Conservation (phyloP, 805 yeast species). For the Nadsonia fulvescens region DNA sequence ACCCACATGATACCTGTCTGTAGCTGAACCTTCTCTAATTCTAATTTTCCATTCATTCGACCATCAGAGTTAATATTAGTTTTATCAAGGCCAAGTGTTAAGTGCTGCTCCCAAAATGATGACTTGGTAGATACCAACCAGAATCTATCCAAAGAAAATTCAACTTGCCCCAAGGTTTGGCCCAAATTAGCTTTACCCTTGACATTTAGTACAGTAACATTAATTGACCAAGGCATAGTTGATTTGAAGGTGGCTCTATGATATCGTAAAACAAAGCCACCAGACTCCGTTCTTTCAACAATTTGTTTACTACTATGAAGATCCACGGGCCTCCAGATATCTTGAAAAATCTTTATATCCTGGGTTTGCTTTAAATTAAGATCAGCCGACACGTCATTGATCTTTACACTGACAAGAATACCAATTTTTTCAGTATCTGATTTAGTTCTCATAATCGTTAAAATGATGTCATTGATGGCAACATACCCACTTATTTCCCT, state of each 20-base stretch:
- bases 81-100: conserved; percentile 40
- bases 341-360: conserved; percentile 65
- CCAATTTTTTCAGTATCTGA: too few species aligned
- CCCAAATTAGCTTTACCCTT: conserved; percentile 58
- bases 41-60: conserved; percentile 58
- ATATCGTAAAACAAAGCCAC: conserved; percentile 23
- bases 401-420: conserved; percentile 25
- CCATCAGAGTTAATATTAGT: conserved; percentile 46
- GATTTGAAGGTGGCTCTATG: conserved; percentile 42
- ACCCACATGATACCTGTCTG: conserved; percentile 64
- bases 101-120: conserved; percentile 50
- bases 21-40: conserved; percentile 29
- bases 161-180: conserved; percentile 55
- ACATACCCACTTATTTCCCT: conserved; percentile 73
- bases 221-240: conserved; percentile 60
- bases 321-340: conserved; percentile 39
- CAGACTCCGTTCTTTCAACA: conserved; percentile 12
- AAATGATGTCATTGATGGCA: conserved; percentile 27
- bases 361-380: conserved; percentile 73
- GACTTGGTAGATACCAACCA: conserved; percentile 59
- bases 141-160: conserved; percentile 33
- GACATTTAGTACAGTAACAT: conserved; percentile 35
- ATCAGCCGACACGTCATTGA: conserved; percentile 37
- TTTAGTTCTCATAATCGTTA: too few species aligned
- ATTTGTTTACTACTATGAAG: neutral